A percentile compares a stretch with the other conserved stretches of the same genome.
Conservation (phyloP, 2,329 filamentous ascomycete species). For the Calonectria pseudoreteaudii region DNA sequence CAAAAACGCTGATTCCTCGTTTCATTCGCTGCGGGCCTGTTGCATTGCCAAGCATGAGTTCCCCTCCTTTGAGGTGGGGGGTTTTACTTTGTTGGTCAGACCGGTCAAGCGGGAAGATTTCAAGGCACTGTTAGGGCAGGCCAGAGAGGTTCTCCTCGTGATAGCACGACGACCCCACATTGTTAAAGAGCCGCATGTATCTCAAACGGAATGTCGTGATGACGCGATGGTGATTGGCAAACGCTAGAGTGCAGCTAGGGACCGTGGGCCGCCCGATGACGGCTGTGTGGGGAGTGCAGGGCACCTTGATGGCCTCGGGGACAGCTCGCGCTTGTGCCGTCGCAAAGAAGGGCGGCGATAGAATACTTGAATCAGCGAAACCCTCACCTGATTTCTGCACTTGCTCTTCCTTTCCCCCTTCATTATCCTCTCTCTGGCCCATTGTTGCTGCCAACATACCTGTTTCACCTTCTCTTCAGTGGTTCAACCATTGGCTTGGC, state of each 20-base stretch:
- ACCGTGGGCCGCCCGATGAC: constrained; percentile 15
- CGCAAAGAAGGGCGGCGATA: neutral
- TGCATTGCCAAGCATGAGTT: neutral
- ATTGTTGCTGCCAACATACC: neutral
- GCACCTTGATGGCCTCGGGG: constrained; percentile 28
- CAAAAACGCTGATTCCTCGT: neutral
- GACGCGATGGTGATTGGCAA: constrained; percentile 23
- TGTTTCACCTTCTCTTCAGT: neutral
- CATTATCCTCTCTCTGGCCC: no score
- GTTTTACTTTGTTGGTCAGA: neutral
- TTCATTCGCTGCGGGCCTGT: neutral
- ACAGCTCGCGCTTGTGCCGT: neutral
- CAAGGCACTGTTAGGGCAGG: neutral
- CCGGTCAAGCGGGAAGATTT: constrained; percentile 1
- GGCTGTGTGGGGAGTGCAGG: constrained; percentile 3
- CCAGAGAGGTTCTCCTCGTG: constrained; percentile 23
- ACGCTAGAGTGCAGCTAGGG: constrained; percentile 6
- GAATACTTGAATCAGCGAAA: constrained; percentile 12
- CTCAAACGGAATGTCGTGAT: neutral
- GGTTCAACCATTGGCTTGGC: neutral
- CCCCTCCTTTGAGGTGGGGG: neutral
- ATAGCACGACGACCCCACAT: constrained; percentile 15
- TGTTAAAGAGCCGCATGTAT: constrained; percentile 17
- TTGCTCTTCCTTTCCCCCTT: neutral
- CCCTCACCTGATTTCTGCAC: neutral